These are phyloP conservation scores for Raddia guianensis DNA, from an alignment of 176 grass and related monocot genomes.

Conservation along the genomic window DNA sequence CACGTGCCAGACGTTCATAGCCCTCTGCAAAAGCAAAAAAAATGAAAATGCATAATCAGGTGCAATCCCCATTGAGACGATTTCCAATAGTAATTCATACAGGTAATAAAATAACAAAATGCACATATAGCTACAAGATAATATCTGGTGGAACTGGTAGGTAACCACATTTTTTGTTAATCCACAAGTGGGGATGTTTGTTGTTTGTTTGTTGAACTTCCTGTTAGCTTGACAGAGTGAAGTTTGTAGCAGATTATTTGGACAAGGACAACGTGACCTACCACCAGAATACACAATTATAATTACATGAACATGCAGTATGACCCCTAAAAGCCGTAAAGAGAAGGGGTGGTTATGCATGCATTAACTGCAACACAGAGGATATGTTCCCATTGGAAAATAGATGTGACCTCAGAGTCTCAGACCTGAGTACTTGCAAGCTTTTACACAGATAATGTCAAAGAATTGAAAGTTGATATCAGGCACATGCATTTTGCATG, in stretches of 20 bases:
- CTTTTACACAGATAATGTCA: constrained; percentile 17
- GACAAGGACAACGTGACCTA: background rate
- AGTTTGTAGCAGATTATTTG: constrained; percentile 13
- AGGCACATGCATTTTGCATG: background rate
- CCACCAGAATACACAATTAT: constrained; percentile 1
- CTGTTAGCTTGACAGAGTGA: constrained; percentile 12
- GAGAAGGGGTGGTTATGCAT: background rate
- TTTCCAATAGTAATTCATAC: constrained; percentile 13
- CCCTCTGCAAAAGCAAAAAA: constrained; percentile 61
- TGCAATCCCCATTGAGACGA: background rate
- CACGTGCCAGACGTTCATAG: constrained; percentile 75
- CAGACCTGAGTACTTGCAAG: background rate
- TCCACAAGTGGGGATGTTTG: background rate
- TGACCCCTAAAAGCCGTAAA: background rate
- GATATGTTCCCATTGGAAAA: background rate
- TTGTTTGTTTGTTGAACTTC: background rate
- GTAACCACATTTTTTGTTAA: background rate
- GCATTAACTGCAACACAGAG: background rate
- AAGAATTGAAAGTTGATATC: background rate
- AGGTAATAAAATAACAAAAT: constrained; percentile 1
- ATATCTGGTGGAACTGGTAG: background rate
- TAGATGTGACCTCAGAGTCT: background rate
- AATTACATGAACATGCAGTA: background rate
- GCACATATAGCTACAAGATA: constrained; percentile 8
- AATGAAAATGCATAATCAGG: constrained; percentile 10